Evolutionary conservation across 1,284 basidiomycete species (phyloP).

Genomic region (Ustilago bromivora): DNA sequence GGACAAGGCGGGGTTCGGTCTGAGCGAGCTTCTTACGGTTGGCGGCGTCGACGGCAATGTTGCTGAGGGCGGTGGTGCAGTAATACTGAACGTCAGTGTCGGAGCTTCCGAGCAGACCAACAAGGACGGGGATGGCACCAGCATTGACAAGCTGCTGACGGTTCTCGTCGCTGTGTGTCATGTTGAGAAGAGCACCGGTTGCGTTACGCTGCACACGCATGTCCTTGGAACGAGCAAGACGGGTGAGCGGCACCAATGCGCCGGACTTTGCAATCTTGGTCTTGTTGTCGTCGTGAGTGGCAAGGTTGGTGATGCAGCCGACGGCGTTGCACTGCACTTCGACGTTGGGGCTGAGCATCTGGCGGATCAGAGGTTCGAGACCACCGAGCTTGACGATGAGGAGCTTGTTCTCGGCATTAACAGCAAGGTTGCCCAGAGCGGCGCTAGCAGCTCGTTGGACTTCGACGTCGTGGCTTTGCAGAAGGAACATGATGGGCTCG

Average conservation of each 20-base stretch:
- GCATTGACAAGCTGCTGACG: slow-evolving; percentile 98
- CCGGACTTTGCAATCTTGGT: slow-evolving; percentile 99
- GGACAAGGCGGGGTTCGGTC: slow-evolving; percentile 93
- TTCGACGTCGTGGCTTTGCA: slow-evolving; percentile 98
- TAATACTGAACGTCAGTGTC: slow-evolving; percentile 99
- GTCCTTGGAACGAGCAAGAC: slow-evolving; percentile 96
- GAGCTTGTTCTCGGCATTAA: slow-evolving; percentile 99
- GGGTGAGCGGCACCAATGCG: slow-evolving; percentile 93
- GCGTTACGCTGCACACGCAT: slow-evolving; percentile 99
- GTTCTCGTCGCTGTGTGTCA: slow-evolving; percentile 98
- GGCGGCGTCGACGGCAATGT: slow-evolving; percentile 79
- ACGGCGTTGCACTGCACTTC: slow-evolving; percentile 99
- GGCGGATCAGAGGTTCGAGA: slow-evolving; percentile 95
- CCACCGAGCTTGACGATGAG: slow-evolving; percentile 98
- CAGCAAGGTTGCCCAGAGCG: slow-evolving; percentile 97
- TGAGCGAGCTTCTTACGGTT: slow-evolving; percentile 97
- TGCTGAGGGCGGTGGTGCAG: slow-evolving; percentile 97
- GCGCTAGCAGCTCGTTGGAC: slow-evolving; percentile 98
- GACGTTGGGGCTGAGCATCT: slow-evolving; percentile 99
- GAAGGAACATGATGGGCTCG: slow-evolving; percentile 96
- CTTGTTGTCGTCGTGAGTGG: slow-evolving; percentile 99
- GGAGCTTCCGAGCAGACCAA: slow-evolving; percentile 92
- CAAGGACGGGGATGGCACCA: slow-evolving; percentile 96
- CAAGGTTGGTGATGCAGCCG: slow-evolving; percentile 98
- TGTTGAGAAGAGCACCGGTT: slow-evolving; percentile 96